Evolutionary conservation across 768 basidiomycete species (phyloP).

Genomic region (Paxillus ammoniavirescens): DNA sequence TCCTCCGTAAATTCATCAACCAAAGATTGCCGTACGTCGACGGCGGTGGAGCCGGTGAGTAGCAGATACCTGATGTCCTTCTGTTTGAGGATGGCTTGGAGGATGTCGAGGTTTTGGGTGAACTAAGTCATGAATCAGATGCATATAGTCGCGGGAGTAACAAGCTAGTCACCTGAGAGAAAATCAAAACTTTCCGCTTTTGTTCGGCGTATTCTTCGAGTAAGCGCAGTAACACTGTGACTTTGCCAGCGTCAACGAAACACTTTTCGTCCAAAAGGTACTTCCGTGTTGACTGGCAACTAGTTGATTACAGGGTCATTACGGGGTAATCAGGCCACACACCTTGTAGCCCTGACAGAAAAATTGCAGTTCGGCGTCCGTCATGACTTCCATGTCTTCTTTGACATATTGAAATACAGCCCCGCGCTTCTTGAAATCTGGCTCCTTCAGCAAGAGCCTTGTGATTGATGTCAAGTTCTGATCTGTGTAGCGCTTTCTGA

Average conservation of each 20-base stretch:
- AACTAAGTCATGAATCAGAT: conserved; percentile 52
- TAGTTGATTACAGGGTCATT: conserved; percentile 4
- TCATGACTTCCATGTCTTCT: conserved; percentile 99
- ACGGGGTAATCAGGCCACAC: neutral
- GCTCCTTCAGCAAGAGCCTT: conserved; percentile 83
- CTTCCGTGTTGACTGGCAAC: conserved; percentile 61
- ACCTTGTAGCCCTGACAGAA: conserved; percentile 90
- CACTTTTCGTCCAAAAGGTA: conserved; percentile 71
- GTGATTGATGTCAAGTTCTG: conserved; percentile 71
- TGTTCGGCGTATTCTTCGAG: conserved; percentile 65
- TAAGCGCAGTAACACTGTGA: conserved; percentile 68
- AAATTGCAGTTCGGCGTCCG: conserved; percentile 89
- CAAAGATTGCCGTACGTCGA: conserved; percentile 87
- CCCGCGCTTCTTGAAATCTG: conserved; percentile 83
- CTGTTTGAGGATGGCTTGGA: conserved; percentile 77
- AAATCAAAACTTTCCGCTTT: conserved; percentile 83
- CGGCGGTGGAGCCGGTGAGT: conserved; percentile 90
- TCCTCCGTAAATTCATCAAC: conserved; percentile 94
- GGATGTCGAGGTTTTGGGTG: conserved; percentile 92
- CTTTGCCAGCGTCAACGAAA: conserved; percentile 87
- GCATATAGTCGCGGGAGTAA: neutral
- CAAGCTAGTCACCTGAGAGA: conserved; percentile 73
- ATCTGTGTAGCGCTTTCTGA: conserved; percentile 82
- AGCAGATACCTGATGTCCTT: conserved; percentile 73
- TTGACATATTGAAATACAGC: conserved; percentile 83